Evolutionary conservation across 164 flowering plant genomes (phyloP).

Genomic region (Magnolia changhungtana): DNA sequence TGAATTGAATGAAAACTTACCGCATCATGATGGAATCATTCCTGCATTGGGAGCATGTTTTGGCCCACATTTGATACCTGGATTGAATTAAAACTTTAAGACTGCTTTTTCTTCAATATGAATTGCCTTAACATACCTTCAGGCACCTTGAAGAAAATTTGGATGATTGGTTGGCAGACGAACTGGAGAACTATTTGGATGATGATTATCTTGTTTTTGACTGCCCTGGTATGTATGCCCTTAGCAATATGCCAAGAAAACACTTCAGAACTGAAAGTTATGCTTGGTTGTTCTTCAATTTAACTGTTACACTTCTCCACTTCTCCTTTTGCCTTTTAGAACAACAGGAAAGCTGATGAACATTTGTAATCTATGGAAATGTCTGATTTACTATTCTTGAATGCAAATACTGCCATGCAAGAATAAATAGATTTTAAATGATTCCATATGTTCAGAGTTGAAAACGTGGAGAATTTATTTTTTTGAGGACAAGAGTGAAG

Average conservation of each 20-base stretch:
- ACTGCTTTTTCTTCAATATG: neutral
- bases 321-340: neutral
- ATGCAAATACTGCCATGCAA: no score
- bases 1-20: no score
- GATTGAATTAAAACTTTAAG: no score
- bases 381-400: no score
- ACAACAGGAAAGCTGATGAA: neutral
- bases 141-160: conserved; percentile 88
- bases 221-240: conserved; percentile 72
- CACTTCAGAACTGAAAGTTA: neutral
- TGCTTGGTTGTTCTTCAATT: neutral
- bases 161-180: conserved; percentile 89
- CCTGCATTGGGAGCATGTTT: no score
- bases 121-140: conserved; percentile 38
- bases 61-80: no score
- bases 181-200: conserved; percentile 74
- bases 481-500: no score
- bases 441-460: no score
- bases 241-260: neutral
- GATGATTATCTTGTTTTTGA: conserved; percentile 96
- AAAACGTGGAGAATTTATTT: no score
- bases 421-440: no score
- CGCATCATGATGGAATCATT: no score
- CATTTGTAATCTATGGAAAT: no score
- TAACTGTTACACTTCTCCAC: neutral